These are phyloP conservation scores for Marchantia paleacea DNA, from an alignment of 225 moss, liverwort and hornwort species.

Conservation along the genomic window DNA sequence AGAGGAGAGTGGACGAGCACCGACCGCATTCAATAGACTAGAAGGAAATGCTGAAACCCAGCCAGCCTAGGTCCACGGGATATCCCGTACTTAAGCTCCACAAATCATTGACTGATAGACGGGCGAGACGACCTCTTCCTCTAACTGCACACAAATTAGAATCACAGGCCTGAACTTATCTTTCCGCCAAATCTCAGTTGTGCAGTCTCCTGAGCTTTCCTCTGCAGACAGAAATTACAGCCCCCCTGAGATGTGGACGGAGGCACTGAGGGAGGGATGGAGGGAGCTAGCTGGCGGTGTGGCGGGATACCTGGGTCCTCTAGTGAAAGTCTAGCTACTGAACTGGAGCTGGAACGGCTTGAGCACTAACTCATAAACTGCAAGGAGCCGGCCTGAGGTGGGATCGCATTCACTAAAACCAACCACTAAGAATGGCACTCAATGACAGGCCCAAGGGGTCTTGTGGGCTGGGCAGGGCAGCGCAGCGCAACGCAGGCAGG, in stretches of 20 bases:
- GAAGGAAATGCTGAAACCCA: no score
- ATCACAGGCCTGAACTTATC: not conserved
- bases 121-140: not conserved
- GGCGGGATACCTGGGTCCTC: not conserved
- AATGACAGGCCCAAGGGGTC: not conserved
- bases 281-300: not conserved
- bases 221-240: conserved; percentile 2
- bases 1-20: not conserved
- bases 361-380: not conserved
- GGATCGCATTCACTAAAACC: not conserved
- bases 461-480: not conserved
- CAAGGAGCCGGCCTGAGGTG: not conserved
- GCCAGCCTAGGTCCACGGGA: not conserved
- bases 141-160: not conserved
- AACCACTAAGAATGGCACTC: conserved; percentile 1
- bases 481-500: not conserved
- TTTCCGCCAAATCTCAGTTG: not conserved
- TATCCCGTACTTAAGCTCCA: not conserved
- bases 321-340: not conserved
- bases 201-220: not conserved
- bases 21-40: not conserved
- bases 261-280: not conserved
- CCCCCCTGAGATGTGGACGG: not conserved
- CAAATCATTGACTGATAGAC: not conserved
- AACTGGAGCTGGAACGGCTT: not conserved